Percentiles rank a stretch among this genome's conserved stretches.
These are phyloP conservation scores for sorghum (Sorghum bicolor) DNA, from an alignment of 176 grass and related monocot genomes.

Conservation along the genomic window DNA sequence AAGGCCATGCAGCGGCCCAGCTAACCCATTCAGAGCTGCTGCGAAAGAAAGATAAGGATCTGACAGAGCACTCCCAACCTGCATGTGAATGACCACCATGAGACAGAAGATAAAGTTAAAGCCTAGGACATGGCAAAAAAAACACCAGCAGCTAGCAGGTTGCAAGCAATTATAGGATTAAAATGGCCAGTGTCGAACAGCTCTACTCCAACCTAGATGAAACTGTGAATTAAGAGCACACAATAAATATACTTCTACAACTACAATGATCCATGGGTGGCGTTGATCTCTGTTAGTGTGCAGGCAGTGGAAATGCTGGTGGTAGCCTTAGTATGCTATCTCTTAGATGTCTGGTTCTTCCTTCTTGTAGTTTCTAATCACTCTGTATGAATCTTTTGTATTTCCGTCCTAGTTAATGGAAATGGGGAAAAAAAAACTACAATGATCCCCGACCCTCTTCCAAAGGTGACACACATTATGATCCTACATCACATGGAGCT, in stretches of 20 bases:
- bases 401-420: too few species aligned
- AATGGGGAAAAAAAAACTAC: too few species aligned
- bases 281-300: too few species aligned
- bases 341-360: too few species aligned
- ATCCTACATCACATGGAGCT: neutral
- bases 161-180: neutral
- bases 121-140: neutral
- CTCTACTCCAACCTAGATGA: neutral
- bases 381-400: too few species aligned
- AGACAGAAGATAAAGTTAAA: neutral
- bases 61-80: slow-evolving; percentile 96
- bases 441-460: neutral
- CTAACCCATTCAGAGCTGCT: slow-evolving; percentile 90
- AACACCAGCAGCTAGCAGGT: neutral
- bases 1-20: slow-evolving; percentile 88
- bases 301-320: too few species aligned
- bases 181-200: neutral
- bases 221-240: neutral
- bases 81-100: slow-evolving; percentile 19
- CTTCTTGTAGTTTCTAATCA: too few species aligned
- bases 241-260: neutral
- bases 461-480: slow-evolving; percentile 8
- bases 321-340: too few species aligned
- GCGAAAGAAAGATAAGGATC: slow-evolving; percentile 96
- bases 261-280: neutral